phyloP scores from a whole-genome alignment of 345 rosid genomes.

The Physaria fendleri region DNA sequence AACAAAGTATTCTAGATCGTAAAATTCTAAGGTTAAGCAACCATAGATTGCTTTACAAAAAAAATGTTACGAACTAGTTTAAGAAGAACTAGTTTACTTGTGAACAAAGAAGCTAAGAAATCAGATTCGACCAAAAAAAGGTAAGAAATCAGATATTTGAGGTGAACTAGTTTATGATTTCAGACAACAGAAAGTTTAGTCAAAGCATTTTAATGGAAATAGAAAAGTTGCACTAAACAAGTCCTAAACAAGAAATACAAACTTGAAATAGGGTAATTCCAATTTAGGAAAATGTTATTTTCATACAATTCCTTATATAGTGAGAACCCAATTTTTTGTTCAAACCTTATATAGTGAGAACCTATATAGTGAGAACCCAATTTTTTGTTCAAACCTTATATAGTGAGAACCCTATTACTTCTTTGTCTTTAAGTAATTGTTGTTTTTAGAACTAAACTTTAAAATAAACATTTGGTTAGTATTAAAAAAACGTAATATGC shows the following conservation, averaged over 20 bases:
- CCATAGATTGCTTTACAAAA: background rate
- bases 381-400: too few species aligned
- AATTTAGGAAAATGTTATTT: conserved; percentile 10
- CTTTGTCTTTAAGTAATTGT: conserved; percentile 12
- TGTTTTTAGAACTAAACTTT: conserved; percentile 26
- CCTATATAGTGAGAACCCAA: too few species aligned
- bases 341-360: too few species aligned
- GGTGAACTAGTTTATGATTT: background rate
- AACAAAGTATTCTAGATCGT: background rate
- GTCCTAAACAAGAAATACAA: conserved; percentile 10
- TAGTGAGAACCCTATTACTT: conserved; percentile 14
- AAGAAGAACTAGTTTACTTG: too few species aligned
- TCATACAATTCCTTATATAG: conserved; percentile 4
- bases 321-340: conserved; percentile 17
- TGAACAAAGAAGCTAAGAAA: too few species aligned
- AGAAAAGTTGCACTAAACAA: conserved; percentile 25
- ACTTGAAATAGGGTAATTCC: background rate
- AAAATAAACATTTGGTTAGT: conserved; percentile 13
- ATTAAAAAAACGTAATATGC: background rate
- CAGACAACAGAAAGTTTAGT: background rate
- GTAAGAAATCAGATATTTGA: background rate
- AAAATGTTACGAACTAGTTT: too few species aligned
- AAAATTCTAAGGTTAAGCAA: background rate
- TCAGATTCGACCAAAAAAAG: too few species aligned
- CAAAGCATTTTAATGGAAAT: background rate